Evolutionary conservation across 169 alveolate species (phyloP).

Genomic region (Neospora caninum): DNA sequence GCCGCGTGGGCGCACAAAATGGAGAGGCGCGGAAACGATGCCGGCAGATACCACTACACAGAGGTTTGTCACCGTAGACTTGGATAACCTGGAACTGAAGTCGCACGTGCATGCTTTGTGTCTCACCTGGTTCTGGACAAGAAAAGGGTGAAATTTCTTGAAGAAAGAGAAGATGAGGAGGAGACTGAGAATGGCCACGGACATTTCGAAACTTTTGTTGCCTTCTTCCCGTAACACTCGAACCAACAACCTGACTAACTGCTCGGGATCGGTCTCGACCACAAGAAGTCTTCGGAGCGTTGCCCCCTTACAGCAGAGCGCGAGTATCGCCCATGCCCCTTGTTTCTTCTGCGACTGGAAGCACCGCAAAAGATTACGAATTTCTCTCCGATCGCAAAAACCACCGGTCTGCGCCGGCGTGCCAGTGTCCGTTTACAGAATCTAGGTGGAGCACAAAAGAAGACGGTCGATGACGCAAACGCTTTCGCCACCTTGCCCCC

Average conservation of each 20-base stretch:
- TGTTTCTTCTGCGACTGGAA: constrained; percentile 10
- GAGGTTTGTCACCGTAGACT: no score
- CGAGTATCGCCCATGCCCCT: constrained; percentile 29
- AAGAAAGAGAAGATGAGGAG: constrained; percentile 36
- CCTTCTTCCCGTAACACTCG: constrained; percentile 49
- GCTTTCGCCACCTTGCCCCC: no score
- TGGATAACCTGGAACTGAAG: no score
- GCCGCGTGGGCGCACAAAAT: no score
- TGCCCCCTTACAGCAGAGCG: not conserved
- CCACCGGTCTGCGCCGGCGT: not conserved
- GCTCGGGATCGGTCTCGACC: not conserved
- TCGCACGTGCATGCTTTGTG: not conserved
- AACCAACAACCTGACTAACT: not conserved
- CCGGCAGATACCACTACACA: no score
- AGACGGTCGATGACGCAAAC: no score
- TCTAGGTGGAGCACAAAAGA: not conserved
- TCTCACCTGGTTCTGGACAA: constrained; percentile 7
- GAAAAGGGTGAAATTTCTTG: constrained; percentile 12
- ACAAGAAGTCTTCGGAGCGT: not conserved
- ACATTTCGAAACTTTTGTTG: constrained; percentile 4
- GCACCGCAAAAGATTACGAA: not conserved
- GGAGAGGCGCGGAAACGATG: no score
- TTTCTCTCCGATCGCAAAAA: not conserved
- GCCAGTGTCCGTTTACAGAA: no score
- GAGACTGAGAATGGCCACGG: constrained; percentile 21